Conservation (phyloP, 2,329 filamentous ascomycete genomes). For the Botrytis porri region DNA sequence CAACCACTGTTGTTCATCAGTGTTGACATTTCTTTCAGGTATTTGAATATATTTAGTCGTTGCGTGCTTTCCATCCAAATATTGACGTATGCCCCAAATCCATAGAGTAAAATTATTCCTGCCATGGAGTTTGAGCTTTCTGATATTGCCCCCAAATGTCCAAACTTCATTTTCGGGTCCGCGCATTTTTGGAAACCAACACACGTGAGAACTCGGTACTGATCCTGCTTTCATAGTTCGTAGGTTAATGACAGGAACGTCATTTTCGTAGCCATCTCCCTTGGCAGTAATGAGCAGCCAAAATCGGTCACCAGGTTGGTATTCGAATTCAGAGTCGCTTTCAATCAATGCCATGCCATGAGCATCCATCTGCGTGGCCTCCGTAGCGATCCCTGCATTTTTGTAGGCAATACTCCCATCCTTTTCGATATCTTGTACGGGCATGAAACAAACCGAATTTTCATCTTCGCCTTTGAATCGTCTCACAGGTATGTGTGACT, state of each 20-base stretch:
- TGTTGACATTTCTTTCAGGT: conserved; percentile 19
- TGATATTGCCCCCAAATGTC: conserved; percentile 27
- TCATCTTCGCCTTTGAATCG: conserved; percentile 24
- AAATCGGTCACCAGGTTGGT: conserved; percentile 25
- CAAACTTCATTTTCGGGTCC: conserved; percentile 26
- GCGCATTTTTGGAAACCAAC: conserved; percentile 28
- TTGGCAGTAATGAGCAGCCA: conserved; percentile 27
- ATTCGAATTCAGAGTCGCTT: conserved; percentile 24
- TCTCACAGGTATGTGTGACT: conserved; percentile 26
- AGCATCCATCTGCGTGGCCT: conserved; percentile 20
- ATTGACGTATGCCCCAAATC: conserved; percentile 30
- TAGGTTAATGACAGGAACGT: conserved; percentile 32
- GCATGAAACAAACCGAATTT: conserved; percentile 30
- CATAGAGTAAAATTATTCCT: conserved; percentile 20
- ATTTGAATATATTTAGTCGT: conserved; percentile 23
- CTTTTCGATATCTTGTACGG: conserved; percentile 30
- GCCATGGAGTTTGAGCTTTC: conserved; percentile 24
- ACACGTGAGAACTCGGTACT: conserved; percentile 27
- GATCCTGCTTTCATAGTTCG: conserved; percentile 24
- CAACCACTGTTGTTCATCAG: background rate
- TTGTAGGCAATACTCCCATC: conserved; percentile 25
- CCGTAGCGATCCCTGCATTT: conserved; percentile 19
- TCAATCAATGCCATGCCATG: conserved; percentile 29
- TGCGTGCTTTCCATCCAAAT: conserved; percentile 21
- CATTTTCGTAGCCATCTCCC: conserved; percentile 6